These are phyloP conservation scores for Pelargonium cotyledonis DNA, from an alignment of 441 rosid genomes.

Conservation along the genomic window DNA sequence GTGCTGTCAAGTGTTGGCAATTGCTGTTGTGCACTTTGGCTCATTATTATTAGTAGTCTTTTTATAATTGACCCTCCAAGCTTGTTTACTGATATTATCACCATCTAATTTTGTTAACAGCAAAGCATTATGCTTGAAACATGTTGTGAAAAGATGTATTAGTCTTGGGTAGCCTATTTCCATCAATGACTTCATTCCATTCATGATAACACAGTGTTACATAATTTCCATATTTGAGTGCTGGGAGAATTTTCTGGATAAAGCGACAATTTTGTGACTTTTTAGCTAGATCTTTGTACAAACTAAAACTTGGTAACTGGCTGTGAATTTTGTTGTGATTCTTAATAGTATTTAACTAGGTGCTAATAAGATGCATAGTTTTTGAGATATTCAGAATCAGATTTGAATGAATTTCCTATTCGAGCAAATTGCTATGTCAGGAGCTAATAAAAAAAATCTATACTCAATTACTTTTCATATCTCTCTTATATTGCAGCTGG, in stretches of 20 bases:
- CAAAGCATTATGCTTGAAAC: not conserved
- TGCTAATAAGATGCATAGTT: not conserved
- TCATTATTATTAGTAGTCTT: too few relatives aligned
- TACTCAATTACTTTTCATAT: not conserved
- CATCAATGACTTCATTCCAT: not conserved
- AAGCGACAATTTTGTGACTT: not conserved
- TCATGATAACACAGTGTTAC: not conserved
- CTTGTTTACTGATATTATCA: too few relatives aligned
- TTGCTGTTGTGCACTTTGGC: too few relatives aligned
- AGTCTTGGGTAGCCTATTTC: not conserved
- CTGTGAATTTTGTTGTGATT: not conserved
- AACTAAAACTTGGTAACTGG: not conserved
- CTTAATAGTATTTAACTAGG: too few relatives aligned
- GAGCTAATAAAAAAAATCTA: not conserved
- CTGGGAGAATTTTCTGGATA: not conserved
- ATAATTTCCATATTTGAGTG: not conserved
- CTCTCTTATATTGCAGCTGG: slow-evolving; percentile 45
- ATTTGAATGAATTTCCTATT: slow-evolving; percentile 8
- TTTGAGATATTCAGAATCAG: not conserved
- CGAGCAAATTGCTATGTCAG: not conserved
- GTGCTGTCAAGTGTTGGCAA: too few relatives aligned
- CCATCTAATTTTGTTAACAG: too few relatives aligned
- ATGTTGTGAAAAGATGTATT: not conserved
- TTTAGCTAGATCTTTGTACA: not conserved
- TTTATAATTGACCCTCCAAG: too few relatives aligned